Conservation (phyloP, 169 alveolate species). For the Plasmodium relictum region DNA sequence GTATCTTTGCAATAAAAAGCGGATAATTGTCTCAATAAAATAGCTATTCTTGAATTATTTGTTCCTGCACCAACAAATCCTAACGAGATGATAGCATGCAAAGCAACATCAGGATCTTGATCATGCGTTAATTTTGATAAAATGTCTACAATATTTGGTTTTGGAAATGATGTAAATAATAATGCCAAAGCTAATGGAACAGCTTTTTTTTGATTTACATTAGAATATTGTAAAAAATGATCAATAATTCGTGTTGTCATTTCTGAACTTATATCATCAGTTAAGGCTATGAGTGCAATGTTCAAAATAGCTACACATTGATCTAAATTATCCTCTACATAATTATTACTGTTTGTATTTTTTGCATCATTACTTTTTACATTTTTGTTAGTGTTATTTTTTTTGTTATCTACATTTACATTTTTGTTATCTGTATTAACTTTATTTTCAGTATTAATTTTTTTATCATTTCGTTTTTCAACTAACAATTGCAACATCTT, state of each 20-base stretch:
- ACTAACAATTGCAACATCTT: conserved; percentile 93
- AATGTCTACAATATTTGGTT: conserved; percentile 90
- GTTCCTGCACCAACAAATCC: conserved; percentile 98
- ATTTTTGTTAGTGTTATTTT: not conserved
- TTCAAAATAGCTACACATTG: conserved; percentile 94
- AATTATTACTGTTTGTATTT: conserved; percentile 42
- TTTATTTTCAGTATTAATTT: conserved; percentile 40
- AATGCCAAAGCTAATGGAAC: conserved; percentile 98
- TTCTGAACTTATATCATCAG: conserved; percentile 96
- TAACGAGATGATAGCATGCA: conserved; percentile 96
- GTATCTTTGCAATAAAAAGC: conserved; percentile 94
- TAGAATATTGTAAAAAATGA: conserved; percentile 84
- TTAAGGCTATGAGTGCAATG: conserved; percentile 95
- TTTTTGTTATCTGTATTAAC: conserved; percentile 5
- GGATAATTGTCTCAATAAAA: conserved; percentile 96
- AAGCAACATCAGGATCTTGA: conserved; percentile 95
- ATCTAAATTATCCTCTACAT: conserved; percentile 81
- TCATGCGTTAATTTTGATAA: conserved; percentile 97
- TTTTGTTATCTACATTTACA: not conserved
- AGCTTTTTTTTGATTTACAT: conserved; percentile 93
- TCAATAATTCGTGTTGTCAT: conserved; percentile 91
- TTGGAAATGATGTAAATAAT: conserved; percentile 95
- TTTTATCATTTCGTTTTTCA: conserved; percentile 81
- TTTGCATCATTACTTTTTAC: conserved; percentile 1
- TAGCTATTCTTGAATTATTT: conserved; percentile 97